Percentiles rank a stretch among this genome's conserved stretches.
phyloP scores from a whole-genome alignment of 306 rosid species.

The Canavalia gladiata region DNA sequence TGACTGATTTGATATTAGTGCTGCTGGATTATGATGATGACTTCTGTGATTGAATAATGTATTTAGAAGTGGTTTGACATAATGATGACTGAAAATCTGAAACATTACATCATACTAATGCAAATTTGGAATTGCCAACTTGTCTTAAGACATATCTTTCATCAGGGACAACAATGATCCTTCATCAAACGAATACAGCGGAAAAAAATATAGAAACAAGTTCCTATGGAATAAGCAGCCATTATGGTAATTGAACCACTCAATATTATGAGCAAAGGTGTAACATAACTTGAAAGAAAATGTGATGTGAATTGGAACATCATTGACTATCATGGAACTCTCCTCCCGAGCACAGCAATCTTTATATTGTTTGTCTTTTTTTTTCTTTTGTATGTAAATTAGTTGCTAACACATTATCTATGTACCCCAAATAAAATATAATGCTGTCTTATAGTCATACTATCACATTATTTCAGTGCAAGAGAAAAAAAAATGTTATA shows the following conservation, averaged over 20 bases:
- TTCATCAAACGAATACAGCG: background rate
- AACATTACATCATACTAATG: background rate
- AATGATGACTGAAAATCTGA: background rate
- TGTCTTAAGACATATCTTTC: background rate
- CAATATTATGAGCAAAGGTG: constrained; percentile 4
- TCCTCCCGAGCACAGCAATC: background rate
- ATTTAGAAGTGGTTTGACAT: too few species aligned
- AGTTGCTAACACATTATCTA: background rate
- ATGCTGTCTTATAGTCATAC: background rate
- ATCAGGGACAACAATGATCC: background rate
- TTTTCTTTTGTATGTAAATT: background rate
- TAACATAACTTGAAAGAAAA: background rate
- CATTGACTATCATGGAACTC: constrained; percentile 26
- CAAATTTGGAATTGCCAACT: background rate
- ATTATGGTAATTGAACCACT: background rate
- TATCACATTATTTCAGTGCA: constrained; percentile 12
- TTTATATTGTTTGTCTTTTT: background rate
- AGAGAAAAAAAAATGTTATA: background rate
- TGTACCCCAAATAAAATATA: background rate
- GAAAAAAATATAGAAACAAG: background rate
- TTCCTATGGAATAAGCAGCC: background rate
- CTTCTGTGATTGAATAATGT: background rate
- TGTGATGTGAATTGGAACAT: background rate
- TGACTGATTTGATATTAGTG: background rate
- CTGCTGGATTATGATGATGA: background rate